A percentile compares a stretch with the other conserved stretches of the same genome.
Conservation (phyloP, 2,329 filamentous ascomycete genomes). For the Pezicula carpinea region DNA sequence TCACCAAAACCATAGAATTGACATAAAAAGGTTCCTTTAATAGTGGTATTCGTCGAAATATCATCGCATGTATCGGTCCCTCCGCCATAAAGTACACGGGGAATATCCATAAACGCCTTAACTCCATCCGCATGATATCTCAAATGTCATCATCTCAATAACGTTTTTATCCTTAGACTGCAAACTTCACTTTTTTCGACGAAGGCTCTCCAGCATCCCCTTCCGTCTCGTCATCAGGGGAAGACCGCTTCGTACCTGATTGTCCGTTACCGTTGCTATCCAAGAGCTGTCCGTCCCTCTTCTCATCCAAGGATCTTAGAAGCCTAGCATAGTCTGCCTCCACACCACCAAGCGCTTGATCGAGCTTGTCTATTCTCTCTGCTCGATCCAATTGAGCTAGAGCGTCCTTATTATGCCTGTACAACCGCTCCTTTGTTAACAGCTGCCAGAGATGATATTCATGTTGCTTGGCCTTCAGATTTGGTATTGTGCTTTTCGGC, state of each 20-base stretch:
- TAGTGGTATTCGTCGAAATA: too few species aligned
- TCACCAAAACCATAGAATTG: too few species aligned
- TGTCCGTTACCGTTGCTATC: conserved; percentile 1
- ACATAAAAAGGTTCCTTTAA: too few species aligned
- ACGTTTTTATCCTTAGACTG: neutral
- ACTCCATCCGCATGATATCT: neutral
- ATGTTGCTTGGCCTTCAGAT: conserved; percentile 49
- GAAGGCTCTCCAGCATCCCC: conserved; percentile 12
- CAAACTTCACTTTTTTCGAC: conserved; percentile 21
- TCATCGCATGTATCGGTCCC: too few species aligned
- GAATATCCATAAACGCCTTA: neutral
- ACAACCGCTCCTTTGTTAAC: conserved; percentile 72
- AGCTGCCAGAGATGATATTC: conserved; percentile 68
- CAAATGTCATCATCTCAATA: neutral
- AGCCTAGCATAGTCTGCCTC: conserved; percentile 70
- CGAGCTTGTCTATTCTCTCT: conserved; percentile 68
- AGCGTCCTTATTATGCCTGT: conserved; percentile 67
- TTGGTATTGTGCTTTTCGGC: conserved; percentile 38
- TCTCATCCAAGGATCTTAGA: conserved; percentile 32
- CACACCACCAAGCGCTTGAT: conserved; percentile 63
- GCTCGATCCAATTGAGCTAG: conserved; percentile 63
- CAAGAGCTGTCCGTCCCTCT: conserved; percentile 1
- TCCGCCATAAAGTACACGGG: too few species aligned
- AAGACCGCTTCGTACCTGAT: conserved; percentile 15
- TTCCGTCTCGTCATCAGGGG: conserved; percentile 12